A percentile compares a stretch with the other conserved stretches of the same genome.
Evolutionary conservation across 169 alveolate species (phyloP).

Genomic region (Cryptosporidium sp.): DNA sequence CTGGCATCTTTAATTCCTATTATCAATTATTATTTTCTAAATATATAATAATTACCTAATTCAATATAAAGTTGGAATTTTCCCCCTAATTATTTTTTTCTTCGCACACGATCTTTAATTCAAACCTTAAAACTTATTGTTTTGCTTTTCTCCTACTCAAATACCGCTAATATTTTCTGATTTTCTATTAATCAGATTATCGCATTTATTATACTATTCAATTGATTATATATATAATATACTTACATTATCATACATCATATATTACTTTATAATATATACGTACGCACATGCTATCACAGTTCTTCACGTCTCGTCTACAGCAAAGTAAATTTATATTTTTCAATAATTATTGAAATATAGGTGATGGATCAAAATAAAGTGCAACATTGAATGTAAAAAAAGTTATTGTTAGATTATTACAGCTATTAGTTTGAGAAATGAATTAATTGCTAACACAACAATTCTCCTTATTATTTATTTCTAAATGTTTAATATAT

Average conservation of each 20-base stretch:
- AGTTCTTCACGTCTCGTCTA: constrained; percentile 61
- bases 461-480: not conserved
- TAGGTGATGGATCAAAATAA: not conserved
- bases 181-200: not conserved
- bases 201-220: not conserved
- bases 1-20: constrained; percentile 25
- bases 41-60: not conserved
- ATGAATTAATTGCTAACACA: not conserved
- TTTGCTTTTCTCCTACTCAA: not conserved
- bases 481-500: not conserved
- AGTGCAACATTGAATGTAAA: not conserved
- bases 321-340: not conserved
- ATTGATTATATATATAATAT: not conserved
- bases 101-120: constrained; percentile 26
- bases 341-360: not conserved
- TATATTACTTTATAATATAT: not conserved
- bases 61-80: not conserved
- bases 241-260: not conserved
- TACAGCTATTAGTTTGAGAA: not conserved
- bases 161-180: constrained; percentile 12
- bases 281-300: constrained; percentile 70
- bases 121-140: constrained; percentile 3
- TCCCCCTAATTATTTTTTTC: constrained; percentile 19
- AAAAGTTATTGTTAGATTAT: not conserved
- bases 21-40: not conserved